Conservation (phyloP, 1,139 yeast species). For the Scheffersomyces segobiensis region DNA sequence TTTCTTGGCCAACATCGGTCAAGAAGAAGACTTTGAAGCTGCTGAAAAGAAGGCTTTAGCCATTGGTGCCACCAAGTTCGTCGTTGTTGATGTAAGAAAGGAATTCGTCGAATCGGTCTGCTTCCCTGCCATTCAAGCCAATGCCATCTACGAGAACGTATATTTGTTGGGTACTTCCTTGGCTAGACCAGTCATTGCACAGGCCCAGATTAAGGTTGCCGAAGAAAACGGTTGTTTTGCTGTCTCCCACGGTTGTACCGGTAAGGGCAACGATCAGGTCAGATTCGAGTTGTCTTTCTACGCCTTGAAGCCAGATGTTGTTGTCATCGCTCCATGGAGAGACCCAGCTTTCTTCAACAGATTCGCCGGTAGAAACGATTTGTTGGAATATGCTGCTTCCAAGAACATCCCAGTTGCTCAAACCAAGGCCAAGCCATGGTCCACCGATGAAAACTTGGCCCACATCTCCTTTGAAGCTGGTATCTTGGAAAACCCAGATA, state of each 20-base stretch:
- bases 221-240: constrained; percentile 98
- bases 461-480: constrained; percentile 99
- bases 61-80: constrained; percentile 95
- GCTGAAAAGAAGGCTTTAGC: constrained; percentile 95
- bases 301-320: constrained; percentile 95
- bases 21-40: constrained; percentile 97
- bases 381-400: constrained; percentile 87
- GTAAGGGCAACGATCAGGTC: constrained; percentile 99
- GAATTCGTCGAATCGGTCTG: constrained; percentile 92
- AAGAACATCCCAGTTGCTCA: constrained; percentile 94
- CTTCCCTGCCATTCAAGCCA: constrained; percentile 95
- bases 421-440: constrained; percentile 99
- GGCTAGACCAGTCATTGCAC: constrained; percentile 98
- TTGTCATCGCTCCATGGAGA: constrained; percentile 99
- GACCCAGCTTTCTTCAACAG: constrained; percentile 91
- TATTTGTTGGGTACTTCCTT: constrained; percentile 94
- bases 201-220: constrained; percentile 96
- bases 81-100: constrained; percentile 90
- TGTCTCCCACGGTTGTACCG: constrained; percentile 98
- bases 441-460: constrained; percentile 98
- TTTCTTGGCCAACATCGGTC: constrained; percentile 96
- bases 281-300: constrained; percentile 96
- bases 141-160: constrained; percentile 96
- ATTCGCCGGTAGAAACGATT: constrained; percentile 96
- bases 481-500: constrained; percentile 95